Conservation (phyloP, 768 basidiomycete genomes). For the Leccinellum albellum region DNA sequence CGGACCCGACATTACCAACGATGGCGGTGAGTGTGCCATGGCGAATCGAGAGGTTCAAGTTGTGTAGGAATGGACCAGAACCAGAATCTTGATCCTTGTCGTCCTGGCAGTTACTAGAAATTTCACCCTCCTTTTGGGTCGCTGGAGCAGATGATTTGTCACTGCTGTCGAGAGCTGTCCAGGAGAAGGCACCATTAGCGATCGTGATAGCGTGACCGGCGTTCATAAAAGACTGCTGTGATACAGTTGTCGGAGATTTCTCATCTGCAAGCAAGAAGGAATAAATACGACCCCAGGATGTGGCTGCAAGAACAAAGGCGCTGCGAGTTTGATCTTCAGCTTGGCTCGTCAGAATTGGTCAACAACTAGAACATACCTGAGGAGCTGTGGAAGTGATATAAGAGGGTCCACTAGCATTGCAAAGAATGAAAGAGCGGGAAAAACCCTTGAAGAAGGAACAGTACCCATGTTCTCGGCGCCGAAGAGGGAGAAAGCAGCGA, state of each 20-base stretch:
- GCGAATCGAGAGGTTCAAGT: constrained; percentile 20
- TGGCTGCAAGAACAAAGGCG: constrained; percentile 21
- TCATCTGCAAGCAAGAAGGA: constrained; percentile 27
- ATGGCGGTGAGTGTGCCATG: constrained; percentile 25
- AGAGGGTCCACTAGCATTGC: constrained; percentile 31
- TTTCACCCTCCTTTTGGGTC: constrained; percentile 3
- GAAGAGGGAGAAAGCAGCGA: constrained; percentile 30
- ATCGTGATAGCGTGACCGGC: constrained; percentile 20
- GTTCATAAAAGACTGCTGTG: constrained; percentile 1
- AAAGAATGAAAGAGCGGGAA: constrained; percentile 31
- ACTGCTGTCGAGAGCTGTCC: constrained; percentile 15
- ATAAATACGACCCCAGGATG: constrained; percentile 29
- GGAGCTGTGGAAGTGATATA: constrained; percentile 27
- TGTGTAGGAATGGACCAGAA: constrained; percentile 15
- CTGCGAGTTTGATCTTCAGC: constrained; percentile 9
- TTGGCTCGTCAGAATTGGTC: not conserved
- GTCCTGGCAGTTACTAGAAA: constrained; percentile 5
- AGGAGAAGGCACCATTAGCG: constrained; percentile 22
- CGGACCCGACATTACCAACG: constrained; percentile 27
- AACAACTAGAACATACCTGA: constrained; percentile 23
- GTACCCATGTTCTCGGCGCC: constrained; percentile 25
- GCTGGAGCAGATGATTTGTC: not conserved
- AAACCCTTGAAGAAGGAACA: constrained; percentile 19
- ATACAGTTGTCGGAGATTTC: constrained; percentile 8
- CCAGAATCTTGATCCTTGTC: constrained; percentile 6